Conservation (phyloP, 805 yeast species). For the Kuraishia cidri region DNA sequence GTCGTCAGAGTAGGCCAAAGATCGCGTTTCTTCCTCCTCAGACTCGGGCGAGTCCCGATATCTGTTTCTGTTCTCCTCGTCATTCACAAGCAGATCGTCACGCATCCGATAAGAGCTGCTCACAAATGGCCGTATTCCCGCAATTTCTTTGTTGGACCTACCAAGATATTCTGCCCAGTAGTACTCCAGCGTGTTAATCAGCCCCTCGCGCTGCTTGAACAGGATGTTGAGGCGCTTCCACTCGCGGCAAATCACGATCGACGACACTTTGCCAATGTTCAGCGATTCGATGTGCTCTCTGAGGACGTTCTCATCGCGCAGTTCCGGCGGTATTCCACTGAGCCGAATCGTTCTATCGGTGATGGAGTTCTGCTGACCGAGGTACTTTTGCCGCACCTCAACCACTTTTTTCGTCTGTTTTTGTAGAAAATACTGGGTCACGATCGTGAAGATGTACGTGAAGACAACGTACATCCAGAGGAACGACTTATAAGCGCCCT, state of each 20-base stretch:
- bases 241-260: slow-evolving; percentile 75
- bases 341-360: slow-evolving; percentile 87
- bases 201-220: slow-evolving; percentile 45
- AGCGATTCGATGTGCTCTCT: slow-evolving; percentile 69
- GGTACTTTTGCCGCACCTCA: slow-evolving; percentile 64
- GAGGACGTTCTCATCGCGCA: slow-evolving; percentile 64
- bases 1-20: too few species aligned
- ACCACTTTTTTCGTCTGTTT: slow-evolving; percentile 70
- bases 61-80: slow-evolving; percentile 3
- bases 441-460: slow-evolving; percentile 75
- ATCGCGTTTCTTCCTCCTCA: too few species aligned
- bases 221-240: slow-evolving; percentile 71
- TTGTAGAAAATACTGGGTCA: slow-evolving; percentile 52
- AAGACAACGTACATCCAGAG: slow-evolving; percentile 83
- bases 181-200: slow-evolving; percentile 53
- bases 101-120: slow-evolving; percentile 14
- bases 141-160: slow-evolving; percentile 13
- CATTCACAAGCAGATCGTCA: slow-evolving; percentile 4
- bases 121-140: slow-evolving; percentile 14
- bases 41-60: slow-evolving; percentile 4
- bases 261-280: slow-evolving; percentile 72
- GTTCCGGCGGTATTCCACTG: slow-evolving; percentile 80
- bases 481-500: slow-evolving; percentile 44
- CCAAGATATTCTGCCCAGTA: slow-evolving; percentile 67
- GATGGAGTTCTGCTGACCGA: slow-evolving; percentile 81